A percentile compares a stretch with the other conserved stretches of the same genome.
Evolutionary conservation across 2,329 filamentous ascomycete genomes (phyloP).

Genomic region (Cordyceps cicadae): DNA sequence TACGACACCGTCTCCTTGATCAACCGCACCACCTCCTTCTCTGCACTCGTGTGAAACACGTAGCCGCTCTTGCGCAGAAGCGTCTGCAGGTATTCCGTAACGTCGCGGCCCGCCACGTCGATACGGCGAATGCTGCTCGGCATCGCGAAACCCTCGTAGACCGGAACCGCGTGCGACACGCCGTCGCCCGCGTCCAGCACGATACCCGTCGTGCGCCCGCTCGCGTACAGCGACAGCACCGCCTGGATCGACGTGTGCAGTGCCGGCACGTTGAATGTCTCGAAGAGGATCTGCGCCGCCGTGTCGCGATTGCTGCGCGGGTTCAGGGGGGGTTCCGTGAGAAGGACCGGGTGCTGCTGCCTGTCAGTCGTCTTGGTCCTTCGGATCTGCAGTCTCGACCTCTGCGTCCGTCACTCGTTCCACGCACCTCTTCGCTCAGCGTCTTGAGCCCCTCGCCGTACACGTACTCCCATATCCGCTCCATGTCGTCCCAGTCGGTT

Average conservation of each 20-base stretch:
- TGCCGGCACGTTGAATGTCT: conserved; percentile 96
- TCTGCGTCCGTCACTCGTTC: not conserved
- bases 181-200: conserved; percentile 94
- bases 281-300: conserved; percentile 94
- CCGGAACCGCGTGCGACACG: conserved; percentile 92
- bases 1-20: conserved; percentile 96
- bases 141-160: conserved; percentile 97
- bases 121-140: conserved; percentile 91
- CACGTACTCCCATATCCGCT: conserved; percentile 97
- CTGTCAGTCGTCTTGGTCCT: conserved; percentile 6
- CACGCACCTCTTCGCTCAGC: conserved; percentile 78
- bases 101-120: conserved; percentile 90
- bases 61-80: conserved; percentile 86
- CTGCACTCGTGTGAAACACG: conserved; percentile 93
- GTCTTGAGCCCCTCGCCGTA: conserved; percentile 95
- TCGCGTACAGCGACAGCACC: conserved; percentile 90
- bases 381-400: not conserved
- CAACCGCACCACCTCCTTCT: conserved; percentile 96
- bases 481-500: conserved; percentile 99
- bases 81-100: conserved; percentile 90
- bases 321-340: conserved; percentile 94
- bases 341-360: conserved; percentile 75
- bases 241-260: conserved; percentile 96
- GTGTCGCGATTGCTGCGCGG: conserved; percentile 92
- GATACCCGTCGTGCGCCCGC: conserved; percentile 89